phyloP scores from a whole-genome alignment of 2,329 filamentous ascomycete species.

The Alternaria atra region DNA sequence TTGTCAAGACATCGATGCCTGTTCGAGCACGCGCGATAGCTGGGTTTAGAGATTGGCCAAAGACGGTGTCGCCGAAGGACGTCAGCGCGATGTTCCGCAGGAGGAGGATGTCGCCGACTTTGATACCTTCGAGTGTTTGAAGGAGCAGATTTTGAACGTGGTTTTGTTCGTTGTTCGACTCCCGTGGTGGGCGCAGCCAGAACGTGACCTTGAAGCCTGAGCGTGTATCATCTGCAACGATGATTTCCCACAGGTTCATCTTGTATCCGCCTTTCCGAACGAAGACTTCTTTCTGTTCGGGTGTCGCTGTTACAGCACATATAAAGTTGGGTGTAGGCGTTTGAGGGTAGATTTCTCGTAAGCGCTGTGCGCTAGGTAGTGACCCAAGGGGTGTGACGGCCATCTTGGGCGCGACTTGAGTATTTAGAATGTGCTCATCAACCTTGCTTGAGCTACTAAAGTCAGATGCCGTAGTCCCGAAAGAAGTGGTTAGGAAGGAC shows the following conservation, averaged over 20 bases:
- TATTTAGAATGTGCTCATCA: conserved; percentile 8
- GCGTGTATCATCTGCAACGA: conserved; percentile 82
- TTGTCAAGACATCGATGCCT: conserved; percentile 72
- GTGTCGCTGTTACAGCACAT: conserved; percentile 78
- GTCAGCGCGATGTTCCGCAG: conserved; percentile 81
- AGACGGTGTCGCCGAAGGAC: conserved; percentile 78
- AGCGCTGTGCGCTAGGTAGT: conserved; percentile 72
- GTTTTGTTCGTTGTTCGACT: conserved; percentile 21
- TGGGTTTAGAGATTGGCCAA: conserved; percentile 81
- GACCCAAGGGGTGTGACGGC: conserved; percentile 71
- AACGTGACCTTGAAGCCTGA: conserved; percentile 84
- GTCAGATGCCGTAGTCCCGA: conserved; percentile 45
- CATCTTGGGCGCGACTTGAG: conserved; percentile 31
- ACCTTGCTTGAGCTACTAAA: conserved; percentile 34
- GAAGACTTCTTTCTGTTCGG: conserved; percentile 71
- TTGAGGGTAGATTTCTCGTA: conserved; percentile 75
- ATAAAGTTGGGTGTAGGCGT: conserved; percentile 85
- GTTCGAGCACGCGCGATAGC: conserved; percentile 73
- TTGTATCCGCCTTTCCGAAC: conserved; percentile 70
- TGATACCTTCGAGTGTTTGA: conserved; percentile 58
- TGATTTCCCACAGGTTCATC: conserved; percentile 50
- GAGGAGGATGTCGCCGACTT: conserved; percentile 79
- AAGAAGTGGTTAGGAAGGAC: conserved; percentile 49
- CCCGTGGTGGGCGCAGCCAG: conserved; percentile 68
- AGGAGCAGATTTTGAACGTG: conserved; percentile 49